Base-by-base conservation (phyloP, 1,284 basidiomycete species). In the Cystobasidiaceae sp. region DNA sequence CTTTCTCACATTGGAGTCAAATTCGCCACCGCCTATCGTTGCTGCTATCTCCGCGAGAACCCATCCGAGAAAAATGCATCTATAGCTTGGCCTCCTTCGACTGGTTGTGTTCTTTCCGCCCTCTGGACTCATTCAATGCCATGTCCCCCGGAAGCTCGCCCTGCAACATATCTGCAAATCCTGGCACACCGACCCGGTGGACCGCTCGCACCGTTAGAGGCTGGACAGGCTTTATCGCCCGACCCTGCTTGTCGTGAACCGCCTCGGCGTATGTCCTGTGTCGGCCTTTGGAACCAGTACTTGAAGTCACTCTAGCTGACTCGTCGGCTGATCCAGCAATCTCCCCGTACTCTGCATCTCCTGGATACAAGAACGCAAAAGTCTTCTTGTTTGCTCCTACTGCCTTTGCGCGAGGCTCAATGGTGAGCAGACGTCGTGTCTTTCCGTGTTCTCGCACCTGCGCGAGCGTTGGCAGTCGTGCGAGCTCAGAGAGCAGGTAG, bases 401-500 rank as follows among this genome's bases (percentile, higher is more conserved):
- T 27, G 41, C 49, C 52, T 55, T 55, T 11, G 45, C 45, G 19
- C 28, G 17, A 13, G 61, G 61, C 25, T 56, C 39, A 25, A 55
- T 51, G 13, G 52, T 45, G 32, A 54, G 30, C 4, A 55, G n/a
- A 3, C 13, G 5, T n/a, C 61, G 41, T 17, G 27, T 45, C 25
- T 37, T 28, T 27, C 23, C 27, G 34, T 45, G 25, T 5, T 5
- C 2, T 25, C 45, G 27, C 8, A 64, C 44, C 13, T 46, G 30
- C 19, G 17, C 43, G 15, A 64, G 33, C 8, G 51, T 55, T 11
- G 51, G 61, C 25, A 45, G 23, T 2, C 49, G 55, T 17, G 48
- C 34, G 4, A 66, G 63, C 32, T 66, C 63, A 17, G 63, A 45
- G 8, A 66, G 48, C 32, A 59, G 44, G 45, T 59, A 66, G 13